Conservation (phyloP, 164 flowering plant species). For the Tinospora cordifolia region DNA sequence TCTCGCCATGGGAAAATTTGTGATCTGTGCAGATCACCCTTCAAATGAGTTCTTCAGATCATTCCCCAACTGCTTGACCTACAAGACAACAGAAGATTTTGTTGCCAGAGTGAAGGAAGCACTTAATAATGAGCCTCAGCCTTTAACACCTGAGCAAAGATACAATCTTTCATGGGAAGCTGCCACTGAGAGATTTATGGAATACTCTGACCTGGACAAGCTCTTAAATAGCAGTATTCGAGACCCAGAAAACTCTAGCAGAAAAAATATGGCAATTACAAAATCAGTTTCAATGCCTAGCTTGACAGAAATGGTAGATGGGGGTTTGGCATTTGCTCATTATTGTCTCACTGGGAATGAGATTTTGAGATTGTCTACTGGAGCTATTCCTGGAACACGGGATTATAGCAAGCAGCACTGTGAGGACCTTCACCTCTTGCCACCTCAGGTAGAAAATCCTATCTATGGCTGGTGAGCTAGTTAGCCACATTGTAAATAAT, state of each 20-base stretch:
- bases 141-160: slow-evolving; percentile 78
- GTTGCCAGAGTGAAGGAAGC: slow-evolving; percentile 84
- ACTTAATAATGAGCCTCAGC: slow-evolving; percentile 43
- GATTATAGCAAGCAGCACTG: slow-evolving; percentile 78
- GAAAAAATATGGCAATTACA: slow-evolving; percentile 23
- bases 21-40: slow-evolving; percentile 91
- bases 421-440: slow-evolving; percentile 73
- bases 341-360: slow-evolving; percentile 84
- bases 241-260: slow-evolving; percentile 12
- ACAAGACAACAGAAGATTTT: slow-evolving; percentile 87
- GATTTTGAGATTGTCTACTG: slow-evolving; percentile 66
- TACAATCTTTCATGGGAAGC: slow-evolving; percentile 96
- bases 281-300: slow-evolving; percentile 65
- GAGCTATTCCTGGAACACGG: slow-evolving; percentile 78
- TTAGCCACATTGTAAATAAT: slow-evolving; percentile 1
- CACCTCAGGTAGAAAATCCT: slow-evolving; percentile 85
- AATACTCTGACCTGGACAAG: slow-evolving; percentile 68
- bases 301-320: slow-evolving; percentile 63
- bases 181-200: slow-evolving; percentile 87
- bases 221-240: slow-evolving; percentile 32
- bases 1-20: slow-evolving; percentile 99
- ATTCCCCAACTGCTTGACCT: slow-evolving; percentile 93
- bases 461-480: slow-evolving; percentile 71
- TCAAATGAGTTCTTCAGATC: slow-evolving; percentile 92
- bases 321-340: slow-evolving; percentile 85